Conservation (phyloP, 306 rosid genomes). For the Lathyrus tuberosus region DNA sequence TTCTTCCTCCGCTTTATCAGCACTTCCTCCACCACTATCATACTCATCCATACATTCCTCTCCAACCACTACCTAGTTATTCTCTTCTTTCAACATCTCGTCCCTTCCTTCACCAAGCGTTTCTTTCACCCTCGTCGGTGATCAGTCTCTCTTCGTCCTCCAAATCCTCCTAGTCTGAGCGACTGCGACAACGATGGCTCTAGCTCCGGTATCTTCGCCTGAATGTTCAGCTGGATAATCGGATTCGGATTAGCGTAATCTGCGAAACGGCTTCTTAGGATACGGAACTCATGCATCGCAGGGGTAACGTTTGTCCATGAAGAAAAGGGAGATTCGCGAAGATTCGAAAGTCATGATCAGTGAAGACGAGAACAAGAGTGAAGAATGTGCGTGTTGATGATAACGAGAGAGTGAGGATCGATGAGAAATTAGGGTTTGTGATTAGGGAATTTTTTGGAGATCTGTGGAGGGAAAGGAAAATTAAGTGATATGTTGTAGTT, state of each 20-base stretch:
- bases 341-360: conserved; percentile 46
- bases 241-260: conserved; percentile 41
- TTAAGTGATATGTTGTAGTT: conserved; percentile 16
- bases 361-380: not conserved
- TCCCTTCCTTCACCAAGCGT: conserved; percentile 19
- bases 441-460: too few relatives aligned
- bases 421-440: too few relatives aligned
- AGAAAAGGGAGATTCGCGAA: conserved; percentile 47
- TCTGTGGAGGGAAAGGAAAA: conserved; percentile 57
- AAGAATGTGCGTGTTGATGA: not conserved
- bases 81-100: conserved; percentile 32
- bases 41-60: conserved; percentile 69
- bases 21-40: conserved; percentile 79
- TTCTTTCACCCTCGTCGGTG: conserved; percentile 16
- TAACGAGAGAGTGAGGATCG: conserved; percentile 3
- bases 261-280: conserved; percentile 37
- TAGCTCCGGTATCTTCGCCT: too few relatives aligned
- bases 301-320: conserved; percentile 51
- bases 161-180: too few relatives aligned
- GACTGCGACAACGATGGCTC: too few relatives aligned
- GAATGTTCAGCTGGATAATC: too few relatives aligned
- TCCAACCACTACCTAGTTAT: conserved; percentile 10
- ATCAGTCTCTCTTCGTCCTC: too few relatives aligned
- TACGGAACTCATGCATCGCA: conserved; percentile 63
- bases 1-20: conserved; percentile 78